phyloP scores from a whole-genome alignment of 1,284 basidiomycete species.

The Sanghuangporus baumii region DNA sequence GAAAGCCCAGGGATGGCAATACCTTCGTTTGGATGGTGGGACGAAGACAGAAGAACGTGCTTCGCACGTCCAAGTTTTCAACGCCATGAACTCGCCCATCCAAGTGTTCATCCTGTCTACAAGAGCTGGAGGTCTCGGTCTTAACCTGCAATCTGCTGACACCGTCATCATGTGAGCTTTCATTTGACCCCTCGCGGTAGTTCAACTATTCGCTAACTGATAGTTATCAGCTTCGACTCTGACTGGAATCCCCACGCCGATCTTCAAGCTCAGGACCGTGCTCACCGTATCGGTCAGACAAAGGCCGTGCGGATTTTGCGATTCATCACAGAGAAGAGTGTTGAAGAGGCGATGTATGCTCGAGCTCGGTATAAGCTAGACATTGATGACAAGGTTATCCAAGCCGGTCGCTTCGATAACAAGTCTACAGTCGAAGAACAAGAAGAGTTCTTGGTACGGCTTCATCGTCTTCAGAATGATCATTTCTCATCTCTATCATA shows the following conservation, averaged over 20 bases:
- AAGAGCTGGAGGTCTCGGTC: constrained; percentile 93
- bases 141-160: constrained; percentile 98
- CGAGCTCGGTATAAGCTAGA: constrained; percentile 96
- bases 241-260: constrained; percentile 98
- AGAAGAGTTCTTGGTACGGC: constrained; percentile 82
- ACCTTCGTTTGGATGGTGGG: constrained; percentile 94
- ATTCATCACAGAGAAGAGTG: constrained; percentile 96
- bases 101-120: constrained; percentile 97
- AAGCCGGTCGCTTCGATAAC: constrained; percentile 99
- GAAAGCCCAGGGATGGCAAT: constrained; percentile 85
- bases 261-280: constrained; percentile 98
- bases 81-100: constrained; percentile 85
- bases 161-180: constrained; percentile 93
- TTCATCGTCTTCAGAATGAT: constrained; percentile 20
- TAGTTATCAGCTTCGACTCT: constrained; percentile 69
- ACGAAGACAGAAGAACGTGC: constrained; percentile 99
- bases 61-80: constrained; percentile 85
- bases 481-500: background rate
- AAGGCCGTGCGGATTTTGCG: constrained; percentile 96
- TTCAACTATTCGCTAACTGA: background rate
- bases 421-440: constrained; percentile 98
- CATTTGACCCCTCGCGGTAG: constrained; percentile 19
- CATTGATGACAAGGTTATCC: constrained; percentile 99
- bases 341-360: constrained; percentile 96
- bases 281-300: constrained; percentile 99